Evolutionary conservation across 2,329 filamentous ascomycete genomes (phyloP).

Genomic region (Penicillium digitatum): DNA sequence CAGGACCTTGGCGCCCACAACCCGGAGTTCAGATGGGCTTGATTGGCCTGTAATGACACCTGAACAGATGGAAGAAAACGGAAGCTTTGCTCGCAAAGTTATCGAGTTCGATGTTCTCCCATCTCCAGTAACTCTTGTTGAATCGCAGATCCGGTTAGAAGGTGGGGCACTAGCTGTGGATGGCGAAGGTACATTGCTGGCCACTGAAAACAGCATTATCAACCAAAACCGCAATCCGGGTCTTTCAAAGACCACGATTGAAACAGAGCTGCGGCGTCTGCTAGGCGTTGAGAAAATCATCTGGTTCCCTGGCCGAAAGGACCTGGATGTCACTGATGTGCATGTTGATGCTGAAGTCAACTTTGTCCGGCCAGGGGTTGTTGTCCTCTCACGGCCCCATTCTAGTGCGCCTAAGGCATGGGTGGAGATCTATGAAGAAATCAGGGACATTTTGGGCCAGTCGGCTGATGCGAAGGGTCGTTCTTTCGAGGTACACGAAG

Average conservation of each 20-base stretch:
- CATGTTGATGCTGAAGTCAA: constrained; percentile 24
- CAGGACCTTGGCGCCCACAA: constrained; percentile 10
- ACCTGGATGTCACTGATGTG: constrained; percentile 30
- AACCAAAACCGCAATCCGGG: constrained; percentile 29
- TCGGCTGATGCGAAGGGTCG: constrained; percentile 24
- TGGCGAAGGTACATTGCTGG: constrained; percentile 30
- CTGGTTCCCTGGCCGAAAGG: constrained; percentile 26
- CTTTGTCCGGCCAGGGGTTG: constrained; percentile 19
- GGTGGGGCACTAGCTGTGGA: constrained; percentile 30
- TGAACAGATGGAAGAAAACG: constrained; percentile 14
- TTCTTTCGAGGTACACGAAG: constrained; percentile 17
- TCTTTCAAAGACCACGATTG: constrained; percentile 18
- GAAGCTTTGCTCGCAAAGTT: constrained; percentile 12
- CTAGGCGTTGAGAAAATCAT: constrained; percentile 29
- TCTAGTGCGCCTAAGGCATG: constrained; percentile 14
- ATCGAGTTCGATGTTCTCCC: constrained; percentile 9
- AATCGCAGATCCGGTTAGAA: constrained; percentile 22
- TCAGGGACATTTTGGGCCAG: constrained; percentile 10
- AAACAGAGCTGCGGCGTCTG: constrained; percentile 20
- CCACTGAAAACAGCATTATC: constrained; percentile 29
- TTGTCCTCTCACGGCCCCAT: constrained; percentile 26
- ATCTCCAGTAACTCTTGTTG: constrained; percentile 11
- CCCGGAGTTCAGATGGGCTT: constrained; percentile 8
- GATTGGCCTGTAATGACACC: constrained; percentile 13
- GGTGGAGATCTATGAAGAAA: constrained; percentile 21